Conservation (phyloP, 148 eudicot species). For the Hydrangea macrophylla region DNA sequence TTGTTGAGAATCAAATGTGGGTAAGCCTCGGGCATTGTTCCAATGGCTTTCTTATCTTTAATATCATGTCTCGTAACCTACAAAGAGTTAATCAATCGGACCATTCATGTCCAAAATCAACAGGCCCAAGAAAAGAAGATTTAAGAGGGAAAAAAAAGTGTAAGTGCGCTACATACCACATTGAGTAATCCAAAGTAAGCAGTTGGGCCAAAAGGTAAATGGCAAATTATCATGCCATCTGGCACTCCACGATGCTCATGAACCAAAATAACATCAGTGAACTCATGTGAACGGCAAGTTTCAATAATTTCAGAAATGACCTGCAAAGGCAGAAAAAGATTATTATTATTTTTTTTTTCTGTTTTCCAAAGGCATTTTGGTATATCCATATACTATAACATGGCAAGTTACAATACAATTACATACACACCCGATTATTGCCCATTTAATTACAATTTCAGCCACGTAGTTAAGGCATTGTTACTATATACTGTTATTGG, state of each 20-base stretch:
- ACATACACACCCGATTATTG: too few species aligned
- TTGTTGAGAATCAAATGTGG: slow-evolving; percentile 85
- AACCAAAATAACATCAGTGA: slow-evolving; percentile 82
- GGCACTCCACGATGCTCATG: slow-evolving; percentile 99
- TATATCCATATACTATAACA: too few species aligned
- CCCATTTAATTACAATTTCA: too few species aligned
- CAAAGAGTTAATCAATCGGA: slow-evolving; percentile 18
- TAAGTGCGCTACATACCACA: slow-evolving; percentile 88
- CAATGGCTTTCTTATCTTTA: slow-evolving; percentile 88
- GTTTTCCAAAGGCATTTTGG: too few species aligned
- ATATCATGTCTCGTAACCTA: slow-evolving; percentile 97
- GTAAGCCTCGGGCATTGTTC: slow-evolving; percentile 92
- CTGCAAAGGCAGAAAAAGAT: slow-evolving; percentile 33
- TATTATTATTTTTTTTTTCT: too few species aligned
- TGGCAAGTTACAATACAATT: too few species aligned
- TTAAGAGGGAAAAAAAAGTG: slow-evolving; percentile 2
- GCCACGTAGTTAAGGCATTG: too few species aligned
- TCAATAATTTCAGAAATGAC: slow-evolving; percentile 81
- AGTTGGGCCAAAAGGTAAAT: slow-evolving; percentile 97
- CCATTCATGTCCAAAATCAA: slow-evolving; percentile 5
- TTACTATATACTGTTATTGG: too few species aligned
- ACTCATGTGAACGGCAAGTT: slow-evolving; percentile 81
- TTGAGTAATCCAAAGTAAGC: slow-evolving; percentile 89
- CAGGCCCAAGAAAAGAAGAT: slow-evolving; percentile 1
- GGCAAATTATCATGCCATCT: slow-evolving; percentile 77